Base-by-base conservation (phyloP, 352 stramenopile genomes). In the Globisporangium nodosum region DNA sequence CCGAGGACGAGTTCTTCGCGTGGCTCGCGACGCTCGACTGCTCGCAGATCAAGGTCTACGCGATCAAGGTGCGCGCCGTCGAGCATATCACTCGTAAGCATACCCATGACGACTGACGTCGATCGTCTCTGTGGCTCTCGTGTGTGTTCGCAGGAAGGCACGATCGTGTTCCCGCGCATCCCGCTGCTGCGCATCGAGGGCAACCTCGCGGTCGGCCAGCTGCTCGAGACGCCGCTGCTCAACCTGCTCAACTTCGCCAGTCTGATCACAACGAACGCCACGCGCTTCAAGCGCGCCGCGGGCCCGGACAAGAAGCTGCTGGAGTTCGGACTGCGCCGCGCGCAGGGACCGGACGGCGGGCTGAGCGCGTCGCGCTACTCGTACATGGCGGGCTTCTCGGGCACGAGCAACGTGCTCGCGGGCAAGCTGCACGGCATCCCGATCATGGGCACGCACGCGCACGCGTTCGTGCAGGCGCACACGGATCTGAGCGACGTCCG, bases 211-310 rank as follows among this genome's bases (percentile, higher is more conserved):
- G 81, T 99, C 40, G 86, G 85, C 16, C 97, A 99, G 74, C 65
- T 99, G 47, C 78, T 99, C 48, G 97, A 99, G 82, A 99, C 97
- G 16, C 97, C 97, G 20, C 66, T 99, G 45, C 78, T 99, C 1
- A 99, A 98, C 66, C 65, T 99, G 58, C 81, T 99, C 61, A 99
- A 99, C 78, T 99, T 94, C 65, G 95, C 97, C 5, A 97, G 85
- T 60, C 81, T 99, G 43, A 84, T 99, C 43, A 96, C 96, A 13
- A 99, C 97, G 5, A 99, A 99, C 69, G 96, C 97, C 15, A 97
- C 94, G 37, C 87, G 97, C 30, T 98, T 99, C 78, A 93, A 98
- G 56, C 76, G 96, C 31, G 96, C 96, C 1, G 96, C 94, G 30
- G 93, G 96, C 9, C 58, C 79, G 2, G 77, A 83, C 61, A 93